phyloP scores from a whole-genome alignment of 2,329 filamentous ascomycete species.

The Rhexocercosporidium sp. region DNA sequence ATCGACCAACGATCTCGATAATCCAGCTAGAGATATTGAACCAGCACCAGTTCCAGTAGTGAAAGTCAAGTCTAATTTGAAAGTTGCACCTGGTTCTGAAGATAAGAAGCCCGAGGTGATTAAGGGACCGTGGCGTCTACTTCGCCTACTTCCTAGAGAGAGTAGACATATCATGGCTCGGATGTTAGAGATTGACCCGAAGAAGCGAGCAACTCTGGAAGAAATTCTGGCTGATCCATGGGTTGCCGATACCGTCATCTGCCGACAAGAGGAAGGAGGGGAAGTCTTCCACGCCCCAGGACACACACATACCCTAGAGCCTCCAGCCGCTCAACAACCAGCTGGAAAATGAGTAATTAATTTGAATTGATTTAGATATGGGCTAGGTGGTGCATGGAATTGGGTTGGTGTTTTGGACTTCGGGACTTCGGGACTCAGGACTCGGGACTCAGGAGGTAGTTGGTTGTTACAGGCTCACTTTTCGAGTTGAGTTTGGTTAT shows the following conservation, averaged over 20 bases:
- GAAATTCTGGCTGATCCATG: constrained; percentile 89
- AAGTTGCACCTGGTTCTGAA: constrained; percentile 30
- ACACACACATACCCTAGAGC: constrained; percentile 86
- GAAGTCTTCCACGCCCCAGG: constrained; percentile 73
- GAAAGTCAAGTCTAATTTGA: constrained; percentile 21
- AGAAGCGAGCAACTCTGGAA: constrained; percentile 79
- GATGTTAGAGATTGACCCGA: constrained; percentile 91
- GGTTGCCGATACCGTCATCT: constrained; percentile 86
- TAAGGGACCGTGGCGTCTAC: constrained; percentile 87
- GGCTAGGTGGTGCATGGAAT: constrained; percentile 6
- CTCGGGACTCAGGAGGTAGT: not conserved
- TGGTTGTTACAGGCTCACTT: not conserved
- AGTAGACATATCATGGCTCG: constrained; percentile 86
- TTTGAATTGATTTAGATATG: constrained; percentile 7
- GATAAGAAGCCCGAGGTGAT: constrained; percentile 74
- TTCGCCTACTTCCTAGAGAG: constrained; percentile 86
- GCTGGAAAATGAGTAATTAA: constrained; percentile 5
- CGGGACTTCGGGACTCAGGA: not conserved
- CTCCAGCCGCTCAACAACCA: constrained; percentile 55
- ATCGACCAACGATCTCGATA: constrained; percentile 34
- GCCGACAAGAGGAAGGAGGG: constrained; percentile 81
- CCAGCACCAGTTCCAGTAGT: constrained; percentile 27
- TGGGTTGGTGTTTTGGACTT: constrained; percentile 6
- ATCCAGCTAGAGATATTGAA: constrained; percentile 29
- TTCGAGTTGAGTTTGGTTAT: constrained; percentile 2